Evolutionary conservation across 2,329 filamentous ascomycete species (phyloP).

Genomic region (Pseudogymnoascus sp.): DNA sequence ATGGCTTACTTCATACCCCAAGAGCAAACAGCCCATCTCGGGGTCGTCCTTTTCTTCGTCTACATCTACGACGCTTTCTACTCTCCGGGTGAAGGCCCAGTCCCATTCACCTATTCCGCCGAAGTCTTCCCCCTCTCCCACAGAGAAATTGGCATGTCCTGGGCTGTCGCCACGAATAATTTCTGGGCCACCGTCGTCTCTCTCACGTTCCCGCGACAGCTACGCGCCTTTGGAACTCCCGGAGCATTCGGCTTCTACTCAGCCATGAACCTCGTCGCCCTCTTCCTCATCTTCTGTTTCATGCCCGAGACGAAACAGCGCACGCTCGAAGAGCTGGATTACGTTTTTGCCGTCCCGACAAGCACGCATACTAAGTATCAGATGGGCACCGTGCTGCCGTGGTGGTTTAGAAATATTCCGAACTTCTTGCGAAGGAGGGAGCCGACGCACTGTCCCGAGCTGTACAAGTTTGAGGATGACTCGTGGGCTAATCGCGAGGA

Average conservation of each 20-base stretch:
- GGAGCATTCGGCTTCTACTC: slow-evolving; percentile 50
- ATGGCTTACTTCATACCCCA: slow-evolving; percentile 46
- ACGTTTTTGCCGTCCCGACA: slow-evolving; percentile 39
- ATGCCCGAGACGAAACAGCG: slow-evolving; percentile 51
- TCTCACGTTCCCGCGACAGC: slow-evolving; percentile 38
- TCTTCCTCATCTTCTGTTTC: slow-evolving; percentile 49
- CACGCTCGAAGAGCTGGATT: slow-evolving; percentile 30
- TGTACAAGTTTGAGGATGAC: slow-evolving; percentile 18
- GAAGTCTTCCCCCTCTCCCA: slow-evolving; percentile 59
- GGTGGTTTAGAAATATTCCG: slow-evolving; percentile 42
- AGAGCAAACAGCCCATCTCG: slow-evolving; percentile 38
- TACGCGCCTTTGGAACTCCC: slow-evolving; percentile 18
- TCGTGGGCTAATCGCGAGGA: slow-evolving; percentile 13
- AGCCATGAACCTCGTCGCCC: slow-evolving; percentile 46
- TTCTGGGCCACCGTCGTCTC: slow-evolving; percentile 55
- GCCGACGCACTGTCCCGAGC: slow-evolving; percentile 12
- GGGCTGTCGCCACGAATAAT: slow-evolving; percentile 54
- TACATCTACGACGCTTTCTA: slow-evolving; percentile 61
- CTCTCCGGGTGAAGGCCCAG: slow-evolving; percentile 55
- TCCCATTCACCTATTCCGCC: slow-evolving; percentile 55
- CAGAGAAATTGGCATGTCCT: slow-evolving; percentile 56
- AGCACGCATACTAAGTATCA: slow-evolving; percentile 22
- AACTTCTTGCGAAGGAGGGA: background rate
- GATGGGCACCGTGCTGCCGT: slow-evolving; percentile 48
- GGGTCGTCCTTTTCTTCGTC: slow-evolving; percentile 53